phyloP scores from a whole-genome alignment of 306 rosid genomes.

The Alnus glutinosa region DNA sequence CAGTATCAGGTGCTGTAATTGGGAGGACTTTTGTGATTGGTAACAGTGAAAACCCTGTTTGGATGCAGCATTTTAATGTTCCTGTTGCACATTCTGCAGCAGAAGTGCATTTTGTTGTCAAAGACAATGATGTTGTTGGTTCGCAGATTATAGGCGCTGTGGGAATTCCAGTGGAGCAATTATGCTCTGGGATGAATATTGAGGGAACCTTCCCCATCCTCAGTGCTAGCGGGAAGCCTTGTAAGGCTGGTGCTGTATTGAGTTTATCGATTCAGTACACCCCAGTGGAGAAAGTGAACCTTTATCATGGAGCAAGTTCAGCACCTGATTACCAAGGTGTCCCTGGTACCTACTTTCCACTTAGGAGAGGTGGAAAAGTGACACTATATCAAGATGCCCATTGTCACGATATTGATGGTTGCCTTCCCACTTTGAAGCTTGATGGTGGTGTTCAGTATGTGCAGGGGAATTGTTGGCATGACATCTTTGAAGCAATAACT shows the following conservation, averaged over 20 bases:
- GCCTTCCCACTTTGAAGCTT: conserved; percentile 54
- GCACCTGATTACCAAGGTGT: conserved; percentile 62
- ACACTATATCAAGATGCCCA: conserved; percentile 92
- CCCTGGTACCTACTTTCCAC: conserved; percentile 72
- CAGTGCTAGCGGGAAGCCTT: conserved; percentile 54
- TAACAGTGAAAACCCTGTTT: conserved; percentile 70
- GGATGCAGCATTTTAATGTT: conserved; percentile 80
- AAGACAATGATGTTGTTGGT: conserved; percentile 71
- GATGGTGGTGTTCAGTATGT: conserved; percentile 44
- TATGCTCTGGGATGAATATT: conserved; percentile 41
- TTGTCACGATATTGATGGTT: conserved; percentile 42
- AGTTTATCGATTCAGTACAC: conserved; percentile 67
- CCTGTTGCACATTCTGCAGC: conserved; percentile 80
- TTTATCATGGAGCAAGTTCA: conserved; percentile 49
- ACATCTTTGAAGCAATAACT: conserved; percentile 68
- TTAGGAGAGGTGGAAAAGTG: conserved; percentile 70
- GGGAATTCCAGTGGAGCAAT: conserved; percentile 61
- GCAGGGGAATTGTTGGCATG: conserved; percentile 70
- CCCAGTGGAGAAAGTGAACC: conserved; percentile 43
- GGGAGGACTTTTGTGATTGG: conserved; percentile 78
- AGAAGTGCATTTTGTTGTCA: conserved; percentile 74
- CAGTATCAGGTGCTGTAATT: conserved; percentile 63
- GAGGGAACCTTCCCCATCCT: conserved; percentile 71
- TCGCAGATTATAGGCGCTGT: conserved; percentile 78
- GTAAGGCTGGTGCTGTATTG: conserved; percentile 60